Percentiles rank a stretch among this genome's conserved stretches.
Evolutionary conservation across 495 filamentous ascomycete genomes (phyloP).

Genomic region (Penicillium taxi): DNA sequence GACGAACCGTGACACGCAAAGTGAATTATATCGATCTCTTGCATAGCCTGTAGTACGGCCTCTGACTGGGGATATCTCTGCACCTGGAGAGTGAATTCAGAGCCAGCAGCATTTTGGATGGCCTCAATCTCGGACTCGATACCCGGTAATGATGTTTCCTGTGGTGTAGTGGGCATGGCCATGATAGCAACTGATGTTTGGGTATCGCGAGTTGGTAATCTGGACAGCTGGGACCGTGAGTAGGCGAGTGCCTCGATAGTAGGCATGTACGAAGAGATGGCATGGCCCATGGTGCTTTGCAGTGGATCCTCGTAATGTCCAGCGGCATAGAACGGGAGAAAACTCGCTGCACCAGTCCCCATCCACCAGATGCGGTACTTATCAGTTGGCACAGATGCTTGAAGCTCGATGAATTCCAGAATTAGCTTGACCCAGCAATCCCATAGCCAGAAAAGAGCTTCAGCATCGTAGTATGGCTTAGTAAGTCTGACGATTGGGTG

Average conservation of each 20-base stretch:
- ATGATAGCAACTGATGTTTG: not conserved
- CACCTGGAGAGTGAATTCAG: no score
- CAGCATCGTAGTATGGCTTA: no score
- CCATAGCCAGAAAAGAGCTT: no score
- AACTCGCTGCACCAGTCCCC: conserved; percentile 10
- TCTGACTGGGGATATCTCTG: no score
- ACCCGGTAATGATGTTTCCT: not conserved
- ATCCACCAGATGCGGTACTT: conserved; percentile 30
- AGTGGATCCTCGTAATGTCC: not conserved
- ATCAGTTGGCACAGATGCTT: no score
- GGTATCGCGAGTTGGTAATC: no score
- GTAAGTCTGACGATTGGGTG: no score
- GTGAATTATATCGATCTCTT: conserved; percentile 16
- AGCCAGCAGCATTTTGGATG: no score
- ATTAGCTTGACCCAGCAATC: no score
- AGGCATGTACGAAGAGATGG: not conserved
- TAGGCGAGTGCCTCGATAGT: not conserved
- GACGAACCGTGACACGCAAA: conserved; percentile 22
- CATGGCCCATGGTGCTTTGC: not conserved
- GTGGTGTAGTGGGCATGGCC: not conserved
- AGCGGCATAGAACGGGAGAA: conserved; percentile 19
- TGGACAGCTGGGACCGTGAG: not conserved
- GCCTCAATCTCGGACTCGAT: no score
- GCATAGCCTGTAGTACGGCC: not conserved
- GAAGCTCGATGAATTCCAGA: no score